Base-by-base conservation (phyloP, 1,284 basidiomycete genomes). In the Taiwanofungus camphoratus region DNA sequence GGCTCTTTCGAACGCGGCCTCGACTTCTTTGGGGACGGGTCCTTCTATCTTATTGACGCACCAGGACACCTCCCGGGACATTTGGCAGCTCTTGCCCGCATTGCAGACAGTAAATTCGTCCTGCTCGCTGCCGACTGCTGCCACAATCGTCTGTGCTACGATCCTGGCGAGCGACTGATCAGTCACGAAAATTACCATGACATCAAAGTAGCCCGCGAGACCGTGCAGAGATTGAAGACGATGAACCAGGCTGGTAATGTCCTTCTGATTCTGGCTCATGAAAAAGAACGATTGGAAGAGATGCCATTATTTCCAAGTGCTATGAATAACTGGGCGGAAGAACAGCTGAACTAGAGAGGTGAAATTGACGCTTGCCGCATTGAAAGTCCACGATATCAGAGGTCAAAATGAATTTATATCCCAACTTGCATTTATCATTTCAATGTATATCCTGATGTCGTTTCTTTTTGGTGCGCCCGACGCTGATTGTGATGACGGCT, bases 21-120 rank as follows among this genome's bases (percentile, higher is more conserved):
- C 21, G 77, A 82, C 59, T 71, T 69, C 48, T 78, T 71, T 52
- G 69, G 68, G 12, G 79, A 82, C 48, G 79, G 78, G 2, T 74
- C 71, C 48, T 46, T 78, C 31, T 77, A 77, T 53, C 60, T 82
- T 44, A 62, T 81, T 42, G 71, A 80, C 49, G 67, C 77, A 5
- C 70, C 74, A 12, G 77, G 77, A 0, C 76, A 79, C 55, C 60
- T 75, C 21, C 56, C 64, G 1, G 77, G 77, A 0, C 77, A 80
- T 52, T 46, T 81, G 43, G 75, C 73, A 44, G 52, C 73, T 18
- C 67, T 81, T 15, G 73, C 65, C 18, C 73, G 79, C 33, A 81
- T 78, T 20, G 76, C 74, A 8, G 68, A 76, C 36, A 77, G 77
- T 35, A 52, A 7, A 20, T 41, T 45, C 19, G 13, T 46, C 34